Base-by-base conservation (phyloP, 2,329 filamentous ascomycete species). In the Emmonsiellopsis sp. region DNA sequence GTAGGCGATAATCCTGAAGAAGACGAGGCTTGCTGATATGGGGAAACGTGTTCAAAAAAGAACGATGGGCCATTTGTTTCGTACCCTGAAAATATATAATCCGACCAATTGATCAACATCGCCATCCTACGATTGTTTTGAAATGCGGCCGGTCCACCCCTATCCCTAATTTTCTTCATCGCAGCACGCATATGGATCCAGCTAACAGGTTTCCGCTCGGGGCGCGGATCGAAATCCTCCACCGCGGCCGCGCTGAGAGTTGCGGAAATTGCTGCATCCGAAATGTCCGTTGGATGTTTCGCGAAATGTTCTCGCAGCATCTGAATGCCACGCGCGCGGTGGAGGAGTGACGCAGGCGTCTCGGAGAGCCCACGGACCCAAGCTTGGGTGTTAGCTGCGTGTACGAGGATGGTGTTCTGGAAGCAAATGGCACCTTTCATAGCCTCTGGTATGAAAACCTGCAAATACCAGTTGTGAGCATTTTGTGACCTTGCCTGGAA, bases 81-180 rank as follows among this genome's bases (percentile, higher is more conserved):
- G 56, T 70, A 72, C 1, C 70, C 69, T 0, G 68, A 65, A 42
- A 71, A 61, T 34, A 70, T 69, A 55, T 72, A 71, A 56, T 72
- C 69, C 54, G 68, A 67, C 70, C 69, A 72, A 50, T 72, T 71
- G 43, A 71, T 70, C 47, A 72, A 55, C 66, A 69, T 71, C 3
- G 65, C 68, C 42, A 71, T 49, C 42, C 61, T 56, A 17, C 63
- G 68, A 36, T 68, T 70, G 40, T 69, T 62, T 34, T 63, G 58
- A 50, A 72, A 69, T 7, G 64, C 67, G 11, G 58, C 56, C 5
- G 69, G 67, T 2, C 70, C 70, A 6, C 69, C 69, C 33, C 70
- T 64, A 6, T 62, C 60, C 36, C 65, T 62, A 33, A 72, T 70
- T 64, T 70, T 71, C 51, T 67, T 62, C 39, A 65, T 61, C 10